Evolutionary conservation across 2,329 filamentous ascomycete species (phyloP), one percentile per base, ranked within the genome.

Genomic region (Juglanconis oblonga): DNA sequence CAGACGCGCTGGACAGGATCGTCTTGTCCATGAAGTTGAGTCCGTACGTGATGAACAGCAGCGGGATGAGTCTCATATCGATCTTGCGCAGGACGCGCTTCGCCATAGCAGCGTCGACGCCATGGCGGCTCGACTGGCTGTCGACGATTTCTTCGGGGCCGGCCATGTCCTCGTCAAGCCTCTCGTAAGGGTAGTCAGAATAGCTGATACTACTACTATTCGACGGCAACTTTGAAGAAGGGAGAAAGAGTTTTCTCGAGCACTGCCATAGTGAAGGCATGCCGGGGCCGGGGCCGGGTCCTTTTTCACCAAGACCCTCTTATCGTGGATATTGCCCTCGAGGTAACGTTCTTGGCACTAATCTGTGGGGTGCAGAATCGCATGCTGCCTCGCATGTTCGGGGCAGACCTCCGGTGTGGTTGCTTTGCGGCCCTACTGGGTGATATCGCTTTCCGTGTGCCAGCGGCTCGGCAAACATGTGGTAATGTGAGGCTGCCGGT

Each of bases 11-110:
- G 0, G 81, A 82, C 1, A 85, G 67, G 58, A 83, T 83, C 0
- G 79, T 79, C 67, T 87, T 87, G 69, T 87, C 84, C 76, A 87
- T 83, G 59, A 86, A 86, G 66, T 85, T 84, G 63, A 87, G 69
- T 72, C 81, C 80, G 66, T 87, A 87, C 0, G 80, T 84, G 47
- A 80, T 64, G 62, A 86, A 85, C 9, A 87, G 70, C 10, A 87
- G 70, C 0, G 84, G 82, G 5, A 87, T 79, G 9, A 87, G 71
- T 11, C 73, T 73, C 64, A 71, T 72, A 67, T 87, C 85, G 61
- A 87, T 85, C 69, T 85, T 85, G 32, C 77, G 73, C 54, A 86
- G 60, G 3, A 85, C 76, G 7, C 68, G 71, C 47, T 71, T 73
- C 9, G 67, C 68, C 55, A 66, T 59, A 24, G 63, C 63, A 13